A percentile compares a stretch with the other conserved stretches of the same genome.
These are phyloP conservation scores for Sporothrix euskadiensis DNA, from an alignment of 2,329 filamentous ascomycete species.

Conservation along the genomic window DNA sequence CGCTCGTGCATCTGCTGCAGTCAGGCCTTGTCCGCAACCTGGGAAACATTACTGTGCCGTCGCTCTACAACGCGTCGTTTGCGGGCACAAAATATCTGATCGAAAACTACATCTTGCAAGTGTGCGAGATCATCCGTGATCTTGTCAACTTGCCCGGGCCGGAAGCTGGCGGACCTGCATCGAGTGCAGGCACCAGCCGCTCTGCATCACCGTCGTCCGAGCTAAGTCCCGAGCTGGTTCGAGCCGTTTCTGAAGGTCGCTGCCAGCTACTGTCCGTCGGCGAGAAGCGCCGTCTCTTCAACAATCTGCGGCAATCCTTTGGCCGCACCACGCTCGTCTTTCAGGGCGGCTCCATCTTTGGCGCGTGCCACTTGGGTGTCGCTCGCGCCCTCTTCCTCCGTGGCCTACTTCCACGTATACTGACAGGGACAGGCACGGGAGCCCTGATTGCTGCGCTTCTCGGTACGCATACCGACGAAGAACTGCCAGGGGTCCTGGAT, in stretches of 20 bases:
- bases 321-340: constrained; percentile 82
- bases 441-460: constrained; percentile 87
- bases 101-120: constrained; percentile 84
- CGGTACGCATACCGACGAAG: constrained; percentile 81
- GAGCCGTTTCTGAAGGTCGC: constrained; percentile 30
- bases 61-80: constrained; percentile 81
- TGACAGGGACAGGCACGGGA: constrained; percentile 87
- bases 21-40: constrained; percentile 80
- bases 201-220: neutral
- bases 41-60: constrained; percentile 83
- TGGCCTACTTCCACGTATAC: constrained; percentile 81
- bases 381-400: constrained; percentile 82
- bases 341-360: constrained; percentile 89
- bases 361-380: constrained; percentile 84
- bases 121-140: constrained; percentile 77
- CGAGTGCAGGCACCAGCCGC: neutral
- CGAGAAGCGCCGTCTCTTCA: constrained; percentile 76
- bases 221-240: constrained; percentile 30
- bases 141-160: constrained; percentile 65
- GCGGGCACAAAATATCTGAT: constrained; percentile 88
- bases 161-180: neutral
- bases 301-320: constrained; percentile 85
- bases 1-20: constrained; percentile 75
- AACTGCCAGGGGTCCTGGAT: constrained; percentile 73
- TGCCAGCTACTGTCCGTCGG: constrained; percentile 24